Evolutionary conservation across 2,329 filamentous ascomycete genomes (phyloP).

Genomic region (Macrophomina pseudophaseolina): DNA sequence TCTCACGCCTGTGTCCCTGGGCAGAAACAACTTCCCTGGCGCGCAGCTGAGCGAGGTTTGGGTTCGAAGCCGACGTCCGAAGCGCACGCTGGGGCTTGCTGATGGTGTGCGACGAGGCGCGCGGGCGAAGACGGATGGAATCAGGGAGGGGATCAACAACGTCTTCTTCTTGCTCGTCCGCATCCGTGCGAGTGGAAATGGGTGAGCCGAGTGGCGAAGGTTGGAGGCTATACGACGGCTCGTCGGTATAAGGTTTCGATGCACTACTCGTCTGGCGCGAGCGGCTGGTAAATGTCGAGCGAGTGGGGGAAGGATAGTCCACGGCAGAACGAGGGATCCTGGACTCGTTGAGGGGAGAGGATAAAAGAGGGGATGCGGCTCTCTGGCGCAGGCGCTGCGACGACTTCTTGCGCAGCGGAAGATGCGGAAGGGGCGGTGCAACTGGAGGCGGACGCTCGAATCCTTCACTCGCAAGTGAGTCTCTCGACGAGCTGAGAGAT

Average conservation of each 20-base stretch:
- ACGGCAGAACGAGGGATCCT: constrained; percentile 23
- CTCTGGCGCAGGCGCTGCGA: constrained; percentile 35
- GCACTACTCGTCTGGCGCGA: constrained; percentile 27
- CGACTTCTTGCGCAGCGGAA: constrained; percentile 45
- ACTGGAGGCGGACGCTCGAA: constrained; percentile 23
- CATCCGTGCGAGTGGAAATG: constrained; percentile 19
- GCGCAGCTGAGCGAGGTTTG: constrained; percentile 41
- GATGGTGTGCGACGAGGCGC: constrained; percentile 36
- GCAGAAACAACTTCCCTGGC: constrained; percentile 31
- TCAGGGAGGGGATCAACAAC: constrained; percentile 13
- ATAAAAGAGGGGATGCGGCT: constrained; percentile 26
- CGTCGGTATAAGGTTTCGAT: constrained; percentile 24
- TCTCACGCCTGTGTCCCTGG: constrained; percentile 43
- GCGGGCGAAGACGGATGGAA: constrained; percentile 13
- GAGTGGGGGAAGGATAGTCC: constrained; percentile 32
- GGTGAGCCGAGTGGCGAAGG: constrained; percentile 25
- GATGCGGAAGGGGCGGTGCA: constrained; percentile 39
- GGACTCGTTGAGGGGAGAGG: constrained; percentile 20
- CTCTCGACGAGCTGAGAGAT: constrained; percentile 23
- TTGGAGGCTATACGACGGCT: constrained; percentile 19
- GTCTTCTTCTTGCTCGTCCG: constrained; percentile 21
- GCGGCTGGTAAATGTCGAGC: constrained; percentile 37
- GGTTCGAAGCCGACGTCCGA: constrained; percentile 44
- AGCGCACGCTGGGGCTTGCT: constrained; percentile 29
- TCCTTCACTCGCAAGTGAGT: constrained; percentile 16